Percentiles rank a stretch among this genome's conserved stretches.
Evolutionary conservation across 2,329 filamentous ascomycete genomes (phyloP).

Genomic region (Elsinoe perseae): DNA sequence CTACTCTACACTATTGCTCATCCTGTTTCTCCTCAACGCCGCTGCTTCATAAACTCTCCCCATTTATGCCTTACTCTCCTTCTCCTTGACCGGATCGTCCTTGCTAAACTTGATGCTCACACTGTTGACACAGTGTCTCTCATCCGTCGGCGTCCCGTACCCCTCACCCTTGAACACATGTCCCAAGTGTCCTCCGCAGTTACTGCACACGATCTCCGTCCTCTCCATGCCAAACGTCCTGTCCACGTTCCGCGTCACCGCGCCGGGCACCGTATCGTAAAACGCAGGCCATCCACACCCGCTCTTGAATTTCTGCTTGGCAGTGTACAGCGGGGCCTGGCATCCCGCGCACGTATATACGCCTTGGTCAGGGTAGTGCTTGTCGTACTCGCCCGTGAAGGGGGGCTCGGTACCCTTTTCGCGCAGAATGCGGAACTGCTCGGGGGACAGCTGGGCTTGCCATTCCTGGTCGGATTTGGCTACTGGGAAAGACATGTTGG

Average conservation of each 20-base stretch:
- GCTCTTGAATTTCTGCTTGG: constrained; percentile 89
- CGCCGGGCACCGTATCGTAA: constrained; percentile 88
- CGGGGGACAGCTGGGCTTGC: constrained; percentile 73
- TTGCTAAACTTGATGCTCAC: constrained; percentile 77
- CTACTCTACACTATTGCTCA: not conserved
- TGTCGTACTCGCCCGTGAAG: constrained; percentile 75
- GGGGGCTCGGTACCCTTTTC: constrained; percentile 85
- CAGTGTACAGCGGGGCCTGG: constrained; percentile 80
- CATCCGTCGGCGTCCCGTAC: constrained; percentile 77
- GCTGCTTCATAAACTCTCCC: not conserved
- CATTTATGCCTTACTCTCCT: constrained; percentile 28
- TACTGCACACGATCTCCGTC: constrained; percentile 89
- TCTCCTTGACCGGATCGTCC: constrained; percentile 46
- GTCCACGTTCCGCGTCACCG: constrained; percentile 76
- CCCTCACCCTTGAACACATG: constrained; percentile 91
- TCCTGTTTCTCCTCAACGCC: not conserved
- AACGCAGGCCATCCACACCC: constrained; percentile 98
- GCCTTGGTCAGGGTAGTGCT: constrained; percentile 68
- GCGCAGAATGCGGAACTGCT: constrained; percentile 91
- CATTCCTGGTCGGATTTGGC: constrained; percentile 77
- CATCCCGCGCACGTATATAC: constrained; percentile 84
- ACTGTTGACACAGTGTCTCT: constrained; percentile 95
- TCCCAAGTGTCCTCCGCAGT: constrained; percentile 86
- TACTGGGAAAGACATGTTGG: constrained; percentile 68
- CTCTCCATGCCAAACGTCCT: constrained; percentile 69